These are phyloP conservation scores for Aspergillus sp. DNA, from an alignment of 2,329 filamentous ascomycete genomes.

Conservation along the genomic window DNA sequence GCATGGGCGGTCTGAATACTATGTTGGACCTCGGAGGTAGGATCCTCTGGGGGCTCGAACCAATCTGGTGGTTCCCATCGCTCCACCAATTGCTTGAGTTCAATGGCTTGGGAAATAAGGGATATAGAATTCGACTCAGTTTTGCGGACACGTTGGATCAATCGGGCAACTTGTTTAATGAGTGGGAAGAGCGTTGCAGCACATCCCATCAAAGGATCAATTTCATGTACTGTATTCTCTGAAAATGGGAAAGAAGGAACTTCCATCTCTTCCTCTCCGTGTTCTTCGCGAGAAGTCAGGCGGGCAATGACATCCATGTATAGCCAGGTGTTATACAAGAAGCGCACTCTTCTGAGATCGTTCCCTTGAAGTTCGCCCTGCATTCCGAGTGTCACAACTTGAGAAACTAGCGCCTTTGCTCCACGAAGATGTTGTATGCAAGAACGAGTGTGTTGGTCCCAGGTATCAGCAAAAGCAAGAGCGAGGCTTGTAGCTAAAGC, in stretches of 20 bases:
- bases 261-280: slow-evolving; percentile 52
- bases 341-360: slow-evolving; percentile 59
- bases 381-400: slow-evolving; percentile 51
- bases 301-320: slow-evolving; percentile 73
- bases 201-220: slow-evolving; percentile 72
- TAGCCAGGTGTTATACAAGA: slow-evolving; percentile 70
- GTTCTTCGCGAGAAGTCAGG: slow-evolving; percentile 62
- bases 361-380: slow-evolving; percentile 41
- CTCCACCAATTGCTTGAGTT: slow-evolving; percentile 61
- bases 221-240: slow-evolving; percentile 50
- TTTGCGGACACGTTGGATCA: slow-evolving; percentile 63
- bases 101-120: slow-evolving; percentile 62
- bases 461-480: slow-evolving; percentile 68
- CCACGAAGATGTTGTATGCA: slow-evolving; percentile 70
- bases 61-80: slow-evolving; percentile 60
- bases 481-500: slow-evolving; percentile 70
- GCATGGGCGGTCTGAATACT: slow-evolving; percentile 67
- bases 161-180: slow-evolving; percentile 64
- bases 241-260: slow-evolving; percentile 41
- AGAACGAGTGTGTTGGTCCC: slow-evolving; percentile 68
- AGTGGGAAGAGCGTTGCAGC: slow-evolving; percentile 67
- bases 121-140: slow-evolving; percentile 56
- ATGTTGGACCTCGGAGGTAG: slow-evolving; percentile 61
- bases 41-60: slow-evolving; percentile 64
- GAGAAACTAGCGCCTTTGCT: slow-evolving; percentile 63